A percentile compares a stretch with the other conserved stretches of the same genome.
Evolutionary conservation across 1,284 basidiomycete species (phyloP).

Genomic region (Butyriboletus regius): DNA sequence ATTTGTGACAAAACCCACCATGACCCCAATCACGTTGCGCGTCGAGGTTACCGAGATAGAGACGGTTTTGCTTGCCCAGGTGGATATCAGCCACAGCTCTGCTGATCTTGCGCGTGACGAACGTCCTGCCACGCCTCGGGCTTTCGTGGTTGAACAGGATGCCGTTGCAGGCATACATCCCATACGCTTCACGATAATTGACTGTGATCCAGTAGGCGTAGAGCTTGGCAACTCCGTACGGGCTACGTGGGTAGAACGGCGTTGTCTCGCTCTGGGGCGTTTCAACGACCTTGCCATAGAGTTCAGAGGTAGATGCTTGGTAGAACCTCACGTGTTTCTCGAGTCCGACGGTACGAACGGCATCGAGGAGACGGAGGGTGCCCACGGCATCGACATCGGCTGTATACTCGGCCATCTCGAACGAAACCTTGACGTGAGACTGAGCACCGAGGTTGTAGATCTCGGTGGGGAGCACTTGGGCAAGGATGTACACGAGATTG

Average conservation of each 20-base stretch:
- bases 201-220: conserved; percentile 84
- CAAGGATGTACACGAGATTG: conserved; percentile 88
- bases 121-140: conserved; percentile 81
- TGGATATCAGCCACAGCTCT: conserved; percentile 84
- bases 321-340: conserved; percentile 83
- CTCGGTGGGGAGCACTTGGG: conserved; percentile 83
- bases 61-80: conserved; percentile 74
- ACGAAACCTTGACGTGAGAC: conserved; percentile 92
- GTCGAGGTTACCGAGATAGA: conserved; percentile 87
- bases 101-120: conserved; percentile 88
- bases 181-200: conserved; percentile 88
- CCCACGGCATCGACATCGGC: conserved; percentile 88
- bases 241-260: conserved; percentile 87
- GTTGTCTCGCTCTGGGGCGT: conserved; percentile 86
- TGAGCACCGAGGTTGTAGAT: conserved; percentile 95
- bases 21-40: conserved; percentile 92
- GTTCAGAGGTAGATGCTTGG: conserved; percentile 88
- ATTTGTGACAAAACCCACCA: conserved; percentile 42
- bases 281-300: conserved; percentile 88
- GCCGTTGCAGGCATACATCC: conserved; percentile 85
- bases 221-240: conserved; percentile 87
- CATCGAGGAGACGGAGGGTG: conserved; percentile 84
- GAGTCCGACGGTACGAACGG: conserved; percentile 84
- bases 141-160: conserved; percentile 93
- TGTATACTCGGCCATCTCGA: conserved; percentile 95